Percentiles rank a stretch among this genome's conserved stretches.
These are phyloP conservation scores for Cicer arietinum DNA, from an alignment of 306 rosid species.

Conservation along the genomic window DNA sequence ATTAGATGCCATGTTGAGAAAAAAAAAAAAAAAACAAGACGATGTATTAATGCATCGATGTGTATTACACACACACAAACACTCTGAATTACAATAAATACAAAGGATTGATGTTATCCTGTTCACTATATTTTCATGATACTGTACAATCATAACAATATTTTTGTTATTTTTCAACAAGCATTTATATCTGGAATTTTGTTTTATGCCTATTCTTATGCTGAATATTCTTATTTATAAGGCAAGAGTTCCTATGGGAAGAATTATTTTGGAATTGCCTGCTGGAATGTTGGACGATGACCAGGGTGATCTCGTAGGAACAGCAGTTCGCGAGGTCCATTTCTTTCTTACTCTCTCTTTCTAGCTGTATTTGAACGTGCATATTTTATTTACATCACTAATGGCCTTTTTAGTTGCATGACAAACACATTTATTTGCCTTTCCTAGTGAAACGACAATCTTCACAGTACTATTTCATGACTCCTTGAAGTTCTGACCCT, in stretches of 20 bases:
- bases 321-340: constrained; percentile 92
- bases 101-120: not conserved
- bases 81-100: not conserved
- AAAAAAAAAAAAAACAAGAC: not conserved
- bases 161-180: not conserved
- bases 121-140: constrained; percentile 1
- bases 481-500: constrained; percentile 28
- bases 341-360: constrained; percentile 32
- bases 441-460: constrained; percentile 10
- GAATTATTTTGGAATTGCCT: constrained; percentile 83
- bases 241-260: constrained; percentile 92
- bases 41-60: not conserved
- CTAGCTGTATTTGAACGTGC: constrained; percentile 10
- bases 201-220: constrained; percentile 37
- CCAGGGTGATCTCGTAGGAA: constrained; percentile 81
- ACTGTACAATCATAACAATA: not conserved
- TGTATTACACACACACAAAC: not conserved
- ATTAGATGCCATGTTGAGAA: not conserved
- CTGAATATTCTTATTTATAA: constrained; percentile 48
- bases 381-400: constrained; percentile 2
- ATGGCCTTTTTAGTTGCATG: constrained; percentile 27
- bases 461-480: constrained; percentile 1
- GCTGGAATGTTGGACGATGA: constrained; percentile 95
- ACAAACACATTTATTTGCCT: constrained; percentile 17
- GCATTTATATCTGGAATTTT: not conserved